Evolutionary conservation across 805 yeast genomes (phyloP).

Genomic region (Yarrowia phangngaensis): DNA sequence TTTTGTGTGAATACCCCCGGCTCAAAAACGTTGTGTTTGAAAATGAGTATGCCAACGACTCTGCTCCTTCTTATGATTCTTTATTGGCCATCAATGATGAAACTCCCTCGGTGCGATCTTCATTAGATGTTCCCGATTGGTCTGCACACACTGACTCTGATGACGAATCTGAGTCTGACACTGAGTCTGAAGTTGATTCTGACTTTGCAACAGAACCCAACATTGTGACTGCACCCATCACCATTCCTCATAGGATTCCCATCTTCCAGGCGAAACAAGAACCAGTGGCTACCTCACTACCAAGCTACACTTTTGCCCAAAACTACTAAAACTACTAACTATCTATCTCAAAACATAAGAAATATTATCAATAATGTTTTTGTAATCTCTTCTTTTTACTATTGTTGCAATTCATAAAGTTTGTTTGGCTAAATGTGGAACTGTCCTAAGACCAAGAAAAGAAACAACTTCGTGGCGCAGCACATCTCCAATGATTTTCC

Average conservation of each 20-base stretch:
- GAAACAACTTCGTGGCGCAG: too few species aligned
- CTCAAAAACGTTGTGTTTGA: conserved; percentile 21
- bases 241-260: conserved; percentile 20
- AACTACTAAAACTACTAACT: conserved; percentile 26
- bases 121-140: conserved; percentile 24
- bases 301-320: conserved; percentile 16
- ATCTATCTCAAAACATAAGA: too few species aligned
- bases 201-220: too few species aligned
- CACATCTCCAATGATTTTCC: too few species aligned
- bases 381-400: too few species aligned
- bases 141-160: conserved; percentile 14
- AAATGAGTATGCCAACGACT: conserved; percentile 24
- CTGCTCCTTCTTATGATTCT: conserved; percentile 22
- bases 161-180: conserved; percentile 10
- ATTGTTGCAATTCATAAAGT: too few species aligned
- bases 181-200: conserved; percentile 19
- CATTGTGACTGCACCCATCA: conserved; percentile 20
- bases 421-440: too few species aligned
- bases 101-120: not conserved
- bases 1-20: conserved; percentile 25
- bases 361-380: too few species aligned
- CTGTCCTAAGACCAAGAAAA: too few species aligned
- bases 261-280: conserved; percentile 15
- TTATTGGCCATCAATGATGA: conserved; percentile 3
- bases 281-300: conserved; percentile 17